Evolutionary conservation across 441 rosid species (phyloP).

Genomic region (Adansonia grandidieri): DNA sequence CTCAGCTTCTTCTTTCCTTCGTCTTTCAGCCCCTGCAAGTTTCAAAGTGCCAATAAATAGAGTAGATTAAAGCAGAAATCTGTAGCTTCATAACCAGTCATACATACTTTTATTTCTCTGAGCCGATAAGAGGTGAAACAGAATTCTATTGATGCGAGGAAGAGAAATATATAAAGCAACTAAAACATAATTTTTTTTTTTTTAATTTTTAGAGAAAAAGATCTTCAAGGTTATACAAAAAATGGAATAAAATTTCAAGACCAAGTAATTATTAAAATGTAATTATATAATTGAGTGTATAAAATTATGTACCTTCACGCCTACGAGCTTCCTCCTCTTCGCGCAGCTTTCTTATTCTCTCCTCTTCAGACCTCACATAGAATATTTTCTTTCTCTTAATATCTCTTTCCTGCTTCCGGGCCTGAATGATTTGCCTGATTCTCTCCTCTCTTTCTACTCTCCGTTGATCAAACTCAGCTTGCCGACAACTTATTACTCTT

Average conservation of each 20-base stretch:
- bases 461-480: conserved; percentile 67
- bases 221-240: not conserved
- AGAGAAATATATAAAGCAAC: not conserved
- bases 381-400: conserved; percentile 70
- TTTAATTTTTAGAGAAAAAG: not conserved
- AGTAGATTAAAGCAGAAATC: not conserved
- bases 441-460: conserved; percentile 78
- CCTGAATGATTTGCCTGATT: conserved; percentile 60
- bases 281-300: not conserved
- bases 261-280: not conserved
- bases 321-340: conserved; percentile 93
- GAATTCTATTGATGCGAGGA: not conserved
- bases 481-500: conserved; percentile 66
- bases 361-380: conserved; percentile 72
- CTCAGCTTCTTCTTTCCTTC: conserved; percentile 79
- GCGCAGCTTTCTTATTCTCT: conserved; percentile 56
- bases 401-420: conserved; percentile 76
- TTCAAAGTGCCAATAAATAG: not conserved
- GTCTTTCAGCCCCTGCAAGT: conserved; percentile 80
- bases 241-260: not conserved
- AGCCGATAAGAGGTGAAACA: not conserved
- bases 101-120: not conserved
- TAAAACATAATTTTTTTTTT: not conserved
- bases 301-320: conserved; percentile 59
- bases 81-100: not conserved